Evolutionary conservation across 75 land plant genomes (phyloP).

Genomic region (Ceratopteris richardii): DNA sequence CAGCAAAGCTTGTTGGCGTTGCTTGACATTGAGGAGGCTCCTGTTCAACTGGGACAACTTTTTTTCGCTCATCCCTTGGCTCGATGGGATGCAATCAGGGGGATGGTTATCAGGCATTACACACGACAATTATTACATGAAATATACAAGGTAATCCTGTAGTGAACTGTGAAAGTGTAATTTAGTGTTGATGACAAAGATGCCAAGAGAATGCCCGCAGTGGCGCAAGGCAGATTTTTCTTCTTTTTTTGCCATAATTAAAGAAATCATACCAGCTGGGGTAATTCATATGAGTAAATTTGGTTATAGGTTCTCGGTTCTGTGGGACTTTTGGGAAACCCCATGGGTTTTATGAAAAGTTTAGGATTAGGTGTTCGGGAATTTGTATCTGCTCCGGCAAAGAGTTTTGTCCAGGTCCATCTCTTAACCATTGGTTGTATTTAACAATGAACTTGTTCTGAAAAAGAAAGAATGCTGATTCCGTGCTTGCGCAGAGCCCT

Average conservation of each 20-base stretch:
- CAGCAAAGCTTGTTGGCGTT: constrained; percentile 96
- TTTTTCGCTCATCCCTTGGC: constrained; percentile 72
- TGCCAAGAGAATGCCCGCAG: constrained; percentile 1
- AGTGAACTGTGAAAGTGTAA: not conserved
- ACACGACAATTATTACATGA: constrained; percentile 81
- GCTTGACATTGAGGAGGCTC: constrained; percentile 85
- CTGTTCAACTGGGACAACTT: constrained; percentile 52
- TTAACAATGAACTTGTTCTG: no score
- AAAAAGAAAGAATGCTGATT: no score
- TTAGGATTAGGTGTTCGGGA: constrained; percentile 82
- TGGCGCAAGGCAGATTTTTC: not conserved
- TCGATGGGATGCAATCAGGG: constrained; percentile 70
- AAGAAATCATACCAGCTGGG: no score
- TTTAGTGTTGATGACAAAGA: not conserved
- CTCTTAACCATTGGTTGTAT: no score
- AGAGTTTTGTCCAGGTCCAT: constrained; percentile 61
- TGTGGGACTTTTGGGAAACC: constrained; percentile 95
- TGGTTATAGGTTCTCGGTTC: constrained; percentile 77
- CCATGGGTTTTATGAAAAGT: constrained; percentile 87
- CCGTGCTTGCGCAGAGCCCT: constrained; percentile 58
- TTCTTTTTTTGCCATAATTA: not conserved
- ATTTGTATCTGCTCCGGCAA: constrained; percentile 74
- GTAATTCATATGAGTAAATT: no score
- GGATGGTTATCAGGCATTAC: constrained; percentile 71
- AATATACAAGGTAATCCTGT: constrained; percentile 69